phyloP scores from a whole-genome alignment of 31 red algal species.

The Odonthalia washingtoniensis region DNA sequence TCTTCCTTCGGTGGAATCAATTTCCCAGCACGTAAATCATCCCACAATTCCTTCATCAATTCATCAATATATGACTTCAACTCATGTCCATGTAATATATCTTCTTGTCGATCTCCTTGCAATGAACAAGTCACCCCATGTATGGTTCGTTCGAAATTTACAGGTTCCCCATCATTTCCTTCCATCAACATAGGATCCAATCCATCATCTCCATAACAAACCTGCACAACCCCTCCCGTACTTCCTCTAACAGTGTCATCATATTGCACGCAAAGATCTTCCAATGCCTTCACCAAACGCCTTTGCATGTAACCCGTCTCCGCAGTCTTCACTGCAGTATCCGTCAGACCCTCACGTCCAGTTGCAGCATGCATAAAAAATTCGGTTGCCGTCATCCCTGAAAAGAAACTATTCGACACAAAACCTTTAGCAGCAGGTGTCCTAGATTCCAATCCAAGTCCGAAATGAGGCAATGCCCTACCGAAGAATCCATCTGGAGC shows the following conservation, averaged over 20 bases:
- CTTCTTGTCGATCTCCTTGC: slow-evolving; percentile 13
- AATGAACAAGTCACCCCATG: slow-evolving; percentile 60
- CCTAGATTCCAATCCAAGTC: slow-evolving; percentile 73
- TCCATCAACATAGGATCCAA: slow-evolving; percentile 96
- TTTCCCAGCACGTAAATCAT: slow-evolving; percentile 55
- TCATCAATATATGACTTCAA: slow-evolving; percentile 41
- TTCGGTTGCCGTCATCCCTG: slow-evolving; percentile 94
- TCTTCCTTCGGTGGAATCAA: slow-evolving; percentile 53
- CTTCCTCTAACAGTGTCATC: slow-evolving; percentile 92
- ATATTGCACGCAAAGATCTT: slow-evolving; percentile 96
- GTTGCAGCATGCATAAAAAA: slow-evolving; percentile 99
- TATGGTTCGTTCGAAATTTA: slow-evolving; percentile 63
- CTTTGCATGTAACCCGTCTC: slow-evolving; percentile 99
- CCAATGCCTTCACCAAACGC: slow-evolving; percentile 97
- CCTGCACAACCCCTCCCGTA: slow-evolving; percentile 86
- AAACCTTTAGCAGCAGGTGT: slow-evolving; percentile 96
- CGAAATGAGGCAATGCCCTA: slow-evolving; percentile 95
- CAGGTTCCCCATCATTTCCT: slow-evolving; percentile 61
- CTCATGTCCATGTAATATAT: slow-evolving; percentile 36
- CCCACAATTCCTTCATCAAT: slow-evolving; percentile 48
- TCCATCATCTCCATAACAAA: slow-evolving; percentile 93
- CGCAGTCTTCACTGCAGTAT: slow-evolving; percentile 99
- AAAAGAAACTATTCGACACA: slow-evolving; percentile 96
- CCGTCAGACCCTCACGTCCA: slow-evolving; percentile 95
- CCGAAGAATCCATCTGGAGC: slow-evolving; percentile 94